Evolutionary conservation across 352 stramenopile genomes (phyloP), one percentile per base, ranked within the genome.

Genomic region (Phytophthora pisi): DNA sequence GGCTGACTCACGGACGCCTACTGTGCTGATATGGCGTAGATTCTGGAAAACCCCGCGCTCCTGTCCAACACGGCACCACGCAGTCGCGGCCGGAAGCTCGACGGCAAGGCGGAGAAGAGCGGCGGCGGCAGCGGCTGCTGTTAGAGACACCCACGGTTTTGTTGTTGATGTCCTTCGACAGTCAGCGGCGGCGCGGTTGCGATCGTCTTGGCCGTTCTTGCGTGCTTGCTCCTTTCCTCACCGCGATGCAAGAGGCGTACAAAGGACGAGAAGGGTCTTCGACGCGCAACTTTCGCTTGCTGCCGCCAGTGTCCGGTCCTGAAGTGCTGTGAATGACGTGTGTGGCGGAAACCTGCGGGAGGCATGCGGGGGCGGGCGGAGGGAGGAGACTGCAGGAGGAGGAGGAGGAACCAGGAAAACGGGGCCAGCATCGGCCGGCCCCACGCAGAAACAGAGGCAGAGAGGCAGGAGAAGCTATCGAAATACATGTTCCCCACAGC

Each of bases 41-140:
- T 98, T 36, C 54, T 98, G 68, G 92, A 98, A 57, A 97, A 96
- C 68, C 92, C 92, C 18, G 77, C 82, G 61, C 82, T 98, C 26
- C 62, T 98, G 34, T 90, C 86, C 43, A 97, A 97, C 75, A 96
- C 90, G 56, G 82, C 86, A 13, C 90, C 90, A 42, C 83, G 83
- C 54, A 87, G 56, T 66, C 84, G 80, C 58, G 82, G 80, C 31
- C 77, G 74, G 50, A 88, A 82, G 70, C 62, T 91, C 20, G 84
- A 91, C 38, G 67, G 72, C 24, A 89, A 88, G 28, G 52, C 62
- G 31, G 86, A 92, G 57, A 88, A 90, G 73, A 79, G 70, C 51
- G 77, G 68, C 54, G 71, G 80, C 38, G 82, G 79, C 61, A 89
- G 80, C 64, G 88, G 84, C 69, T 92, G 70, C 50, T 77, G 66